Base-by-base conservation (phyloP, 2,329 filamentous ascomycete species). In the Penicillium sumatraense region DNA sequence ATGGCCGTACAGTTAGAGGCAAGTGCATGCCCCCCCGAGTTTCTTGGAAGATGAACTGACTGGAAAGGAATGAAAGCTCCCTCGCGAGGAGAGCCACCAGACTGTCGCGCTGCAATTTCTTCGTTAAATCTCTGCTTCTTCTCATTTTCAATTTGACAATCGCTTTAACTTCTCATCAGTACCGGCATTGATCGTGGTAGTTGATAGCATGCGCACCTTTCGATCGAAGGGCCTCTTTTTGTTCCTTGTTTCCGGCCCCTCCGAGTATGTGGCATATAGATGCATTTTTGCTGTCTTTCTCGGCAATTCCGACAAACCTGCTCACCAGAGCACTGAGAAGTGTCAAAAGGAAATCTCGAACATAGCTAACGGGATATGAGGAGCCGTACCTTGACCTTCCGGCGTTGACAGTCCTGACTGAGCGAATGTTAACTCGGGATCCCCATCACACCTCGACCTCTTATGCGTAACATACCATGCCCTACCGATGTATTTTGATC, bases 391-490 rank as follows among this genome's bases (percentile, higher is more conserved):
- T 46, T 46, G 11, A 46, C 42, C 20, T 46, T 46, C 8, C 42
- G 42, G 13, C 42, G 42, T 10, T 46, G 42, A n/a, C 42, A 46
- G 31, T 46, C 42, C 16, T 46, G 42, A 31, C 42, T 46, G 13
- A 27, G n/a, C 6, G 10, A 18, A 2, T 46, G 42, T 46, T 46
- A 26, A 13, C 21, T 26, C 26, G 10, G 10, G 26, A 6, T 31
- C 11, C 11, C 29, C 29, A 5, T 14, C 29, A 14, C 29, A 31
- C n/a, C n/a, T n/a, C n/a, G n/a, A n/a, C n/a, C n/a, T n/a, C n/a
- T n/a, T n/a, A n/a, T n/a, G n/a, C n/a, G n/a, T n/a, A n/a, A 29
- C 2, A 27, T 46, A 46, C 42, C 42, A 46, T 46, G 42, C 42
- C 13, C 20, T 26, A 5, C 42, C 42, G 27, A 46, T 29, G 31